Conservation (phyloP, 179 eudicot genomes). For the Carnegiea gigantea region DNA sequence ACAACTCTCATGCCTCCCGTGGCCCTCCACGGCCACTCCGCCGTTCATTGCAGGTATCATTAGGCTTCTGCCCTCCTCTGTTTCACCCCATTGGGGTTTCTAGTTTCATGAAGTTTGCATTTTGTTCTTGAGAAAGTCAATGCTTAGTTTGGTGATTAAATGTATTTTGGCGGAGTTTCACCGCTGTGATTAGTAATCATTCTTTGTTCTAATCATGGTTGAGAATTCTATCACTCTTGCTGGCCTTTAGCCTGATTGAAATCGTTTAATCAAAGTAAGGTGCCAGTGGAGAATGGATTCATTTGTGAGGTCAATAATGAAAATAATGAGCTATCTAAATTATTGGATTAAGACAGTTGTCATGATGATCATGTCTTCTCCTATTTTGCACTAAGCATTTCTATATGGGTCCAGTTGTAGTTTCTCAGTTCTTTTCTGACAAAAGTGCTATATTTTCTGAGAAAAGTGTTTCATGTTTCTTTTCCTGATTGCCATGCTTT, state of each 20-base stretch:
- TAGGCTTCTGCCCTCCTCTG: background rate
- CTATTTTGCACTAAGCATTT: background rate
- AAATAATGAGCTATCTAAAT: conserved; percentile 10
- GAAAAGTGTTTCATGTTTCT: conserved; percentile 4
- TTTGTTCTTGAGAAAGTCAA: background rate
- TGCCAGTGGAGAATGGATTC: background rate
- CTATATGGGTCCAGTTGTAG: conserved; percentile 5
- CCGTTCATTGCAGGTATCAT: conserved; percentile 76
- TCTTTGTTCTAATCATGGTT: background rate
- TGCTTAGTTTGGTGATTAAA: background rate
- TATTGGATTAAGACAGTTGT: conserved; percentile 12
- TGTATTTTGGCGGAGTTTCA: background rate
- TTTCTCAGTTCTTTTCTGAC: conserved; percentile 1
- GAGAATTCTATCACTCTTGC: conserved; percentile 7
- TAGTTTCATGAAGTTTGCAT: background rate
- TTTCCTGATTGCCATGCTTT: conserved; percentile 11
- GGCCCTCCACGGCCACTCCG: conserved; percentile 92
- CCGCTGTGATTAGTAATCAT: background rate
- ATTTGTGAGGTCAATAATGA: background rate
- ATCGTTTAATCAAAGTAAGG: background rate
- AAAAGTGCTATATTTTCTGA: conserved; percentile 19
- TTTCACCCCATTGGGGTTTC: background rate
- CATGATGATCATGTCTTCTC: background rate
- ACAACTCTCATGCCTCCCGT: conserved; percentile 79
- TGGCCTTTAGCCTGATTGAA: conserved; percentile 16